These are phyloP conservation scores for Rhodotorula sp. DNA, from an alignment of 1,284 basidiomycete genomes.

Conservation along the genomic window DNA sequence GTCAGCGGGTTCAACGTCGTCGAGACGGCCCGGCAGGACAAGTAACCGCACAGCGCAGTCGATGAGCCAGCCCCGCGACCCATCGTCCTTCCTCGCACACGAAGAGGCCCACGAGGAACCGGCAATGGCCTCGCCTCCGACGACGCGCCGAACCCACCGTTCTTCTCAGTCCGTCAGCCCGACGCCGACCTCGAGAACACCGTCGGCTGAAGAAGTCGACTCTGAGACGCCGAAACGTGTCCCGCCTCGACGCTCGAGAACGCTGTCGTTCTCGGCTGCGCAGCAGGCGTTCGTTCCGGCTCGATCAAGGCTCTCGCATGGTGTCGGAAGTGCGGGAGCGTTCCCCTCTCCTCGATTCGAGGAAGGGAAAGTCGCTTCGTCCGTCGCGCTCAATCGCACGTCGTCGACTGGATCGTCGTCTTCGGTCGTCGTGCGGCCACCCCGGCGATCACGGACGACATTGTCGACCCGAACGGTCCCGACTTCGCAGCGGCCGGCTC, in stretches of 20 bases:
- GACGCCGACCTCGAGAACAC: neutral
- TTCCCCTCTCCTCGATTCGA: slow-evolving; percentile 13
- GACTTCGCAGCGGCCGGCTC: neutral
- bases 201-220: neutral
- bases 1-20: neutral
- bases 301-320: neutral
- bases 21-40: neutral
- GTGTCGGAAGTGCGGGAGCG: slow-evolving; percentile 4
- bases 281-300: slow-evolving; percentile 28
- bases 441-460: slow-evolving; percentile 1
- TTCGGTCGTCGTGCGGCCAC: slow-evolving; percentile 3
- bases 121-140: neutral
- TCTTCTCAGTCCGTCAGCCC: slow-evolving; percentile 2
- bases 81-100: neutral
- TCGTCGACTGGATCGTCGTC: slow-evolving; percentile 14
- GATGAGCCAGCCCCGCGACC: slow-evolving; percentile 3
- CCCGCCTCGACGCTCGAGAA: slow-evolving; percentile 11
- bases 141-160: neutral
- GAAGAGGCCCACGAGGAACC: neutral
- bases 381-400: slow-evolving; percentile 9
- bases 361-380: neutral
- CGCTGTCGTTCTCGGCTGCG: slow-evolving; percentile 25
- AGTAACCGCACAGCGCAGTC: slow-evolving; percentile 6
- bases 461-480: slow-evolving; percentile 5
- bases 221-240: neutral